Conservation (phyloP, 2,329 filamentous ascomycete genomes). For the Aspergillus sojae region DNA sequence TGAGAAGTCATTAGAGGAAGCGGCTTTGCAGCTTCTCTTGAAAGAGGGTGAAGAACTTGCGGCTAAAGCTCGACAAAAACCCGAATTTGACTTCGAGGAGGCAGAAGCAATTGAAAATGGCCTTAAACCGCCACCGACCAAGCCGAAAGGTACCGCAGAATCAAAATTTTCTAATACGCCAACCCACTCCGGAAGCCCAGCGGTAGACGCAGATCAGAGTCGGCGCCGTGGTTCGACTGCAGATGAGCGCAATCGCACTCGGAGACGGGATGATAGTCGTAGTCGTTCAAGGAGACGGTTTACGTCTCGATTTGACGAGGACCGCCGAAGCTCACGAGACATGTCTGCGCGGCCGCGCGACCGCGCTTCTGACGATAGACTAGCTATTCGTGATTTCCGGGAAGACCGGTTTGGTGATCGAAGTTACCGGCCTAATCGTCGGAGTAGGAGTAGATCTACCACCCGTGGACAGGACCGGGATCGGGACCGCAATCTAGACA, state of each 20-base stretch:
- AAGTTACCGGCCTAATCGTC: conserved; percentile 37
- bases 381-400: conserved; percentile 34
- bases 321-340: conserved; percentile 34
- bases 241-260: conserved; percentile 30
- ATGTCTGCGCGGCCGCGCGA: conserved; percentile 34
- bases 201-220: conserved; percentile 28
- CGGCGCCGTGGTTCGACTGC: conserved; percentile 31
- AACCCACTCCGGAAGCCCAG: conserved; percentile 32
- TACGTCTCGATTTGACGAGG: conserved; percentile 33
- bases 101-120: conserved; percentile 46
- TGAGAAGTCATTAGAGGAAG: conserved; percentile 59
- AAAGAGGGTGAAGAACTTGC: conserved; percentile 59
- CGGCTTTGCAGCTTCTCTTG: conserved; percentile 56
- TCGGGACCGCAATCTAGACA: conserved; percentile 25
- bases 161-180: conserved; percentile 30
- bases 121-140: conserved; percentile 34
- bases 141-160: conserved; percentile 31
- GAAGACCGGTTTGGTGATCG: conserved; percentile 31
- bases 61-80: conserved; percentile 53
- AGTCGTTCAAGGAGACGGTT: conserved; percentile 34
- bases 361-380: conserved; percentile 37
- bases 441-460: conserved; percentile 39
- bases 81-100: conserved; percentile 55
- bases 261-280: conserved; percentile 29
- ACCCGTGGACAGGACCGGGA: conserved; percentile 31